Evolutionary conservation across 2,329 filamentous ascomycete species (phyloP).

Genomic region (Verticillium tricorpus): DNA sequence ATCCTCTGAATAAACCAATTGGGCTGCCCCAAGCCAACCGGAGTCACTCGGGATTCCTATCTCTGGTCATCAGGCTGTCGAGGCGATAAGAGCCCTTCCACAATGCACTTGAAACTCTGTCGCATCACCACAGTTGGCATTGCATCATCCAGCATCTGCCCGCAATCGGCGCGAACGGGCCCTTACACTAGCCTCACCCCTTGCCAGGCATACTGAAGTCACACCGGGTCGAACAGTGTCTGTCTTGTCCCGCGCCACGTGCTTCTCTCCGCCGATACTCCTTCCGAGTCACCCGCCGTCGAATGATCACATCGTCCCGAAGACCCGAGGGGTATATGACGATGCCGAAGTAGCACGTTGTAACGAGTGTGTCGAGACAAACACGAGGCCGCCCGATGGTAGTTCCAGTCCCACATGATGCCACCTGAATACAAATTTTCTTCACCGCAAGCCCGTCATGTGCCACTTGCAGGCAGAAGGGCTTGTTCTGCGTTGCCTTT

Average conservation of each 20-base stretch:
- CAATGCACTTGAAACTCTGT: too few relatives aligned
- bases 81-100: too few relatives aligned
- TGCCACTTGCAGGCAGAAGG: neutral
- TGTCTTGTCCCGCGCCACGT: neutral
- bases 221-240: neutral
- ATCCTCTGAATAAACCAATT: too few relatives aligned
- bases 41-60: too few relatives aligned
- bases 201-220: too few relatives aligned
- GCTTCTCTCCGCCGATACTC: neutral
- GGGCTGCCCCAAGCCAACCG: too few relatives aligned
- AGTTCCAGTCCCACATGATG: neutral
- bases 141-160: too few relatives aligned
- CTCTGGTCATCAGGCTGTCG: too few relatives aligned
- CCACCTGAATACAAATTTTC: neutral
- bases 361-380: neutral
- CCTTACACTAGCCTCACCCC: too few relatives aligned
- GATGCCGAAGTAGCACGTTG: neutral
- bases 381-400: neutral
- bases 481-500: neutral
- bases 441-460: neutral
- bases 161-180: too few relatives aligned
- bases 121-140: too few relatives aligned
- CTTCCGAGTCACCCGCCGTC: too few relatives aligned
- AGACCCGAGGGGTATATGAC: neutral
- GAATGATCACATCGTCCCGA: neutral